phyloP scores from a whole-genome alignment of 179 eudicot genomes.

The Nepenthes alata region DNA sequence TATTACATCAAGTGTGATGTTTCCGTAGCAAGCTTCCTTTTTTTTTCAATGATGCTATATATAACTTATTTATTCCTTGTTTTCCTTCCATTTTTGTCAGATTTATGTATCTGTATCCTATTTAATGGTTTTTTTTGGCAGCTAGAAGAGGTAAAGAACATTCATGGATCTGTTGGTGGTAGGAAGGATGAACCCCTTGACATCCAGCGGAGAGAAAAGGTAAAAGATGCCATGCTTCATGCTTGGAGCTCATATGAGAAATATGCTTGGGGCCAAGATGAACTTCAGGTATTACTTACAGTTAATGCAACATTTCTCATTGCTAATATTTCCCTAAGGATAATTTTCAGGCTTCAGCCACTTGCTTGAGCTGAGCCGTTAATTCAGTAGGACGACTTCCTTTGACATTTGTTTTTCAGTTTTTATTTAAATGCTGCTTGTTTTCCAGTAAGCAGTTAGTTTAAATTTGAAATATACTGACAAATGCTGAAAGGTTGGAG shows the following conservation, averaged over 20 bases:
- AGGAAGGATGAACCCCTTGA: slow-evolving; percentile 23
- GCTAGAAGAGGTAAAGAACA: slow-evolving; percentile 54
- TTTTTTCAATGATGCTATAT: background rate
- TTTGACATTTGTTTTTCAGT: slow-evolving; percentile 1
- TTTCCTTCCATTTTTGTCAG: background rate
- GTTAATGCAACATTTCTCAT: background rate
- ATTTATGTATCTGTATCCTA: background rate
- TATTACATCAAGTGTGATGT: no score
- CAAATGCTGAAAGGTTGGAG: background rate
- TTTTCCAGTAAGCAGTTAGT: background rate
- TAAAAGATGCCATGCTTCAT: slow-evolving; percentile 95
- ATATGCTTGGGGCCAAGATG: slow-evolving; percentile 99
- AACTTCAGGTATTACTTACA: slow-evolving; percentile 61
- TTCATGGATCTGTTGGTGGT: slow-evolving; percentile 20
- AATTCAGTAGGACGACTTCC: background rate
- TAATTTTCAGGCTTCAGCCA: background rate
- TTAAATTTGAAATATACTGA: background rate
- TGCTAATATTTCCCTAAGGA: background rate
- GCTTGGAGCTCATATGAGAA: slow-evolving; percentile 98
- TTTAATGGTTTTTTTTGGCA: slow-evolving; percentile 16
- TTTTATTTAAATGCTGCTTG: background rate
- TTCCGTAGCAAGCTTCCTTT: no score
- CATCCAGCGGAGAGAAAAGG: slow-evolving; percentile 66
- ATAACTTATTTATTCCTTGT: background rate
- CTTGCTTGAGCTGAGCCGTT: background rate